Evolutionary conservation across 441 rosid genomes (phyloP), one percentile per base, ranked within the genome.

Genomic region (Gossypium gossypioides): DNA sequence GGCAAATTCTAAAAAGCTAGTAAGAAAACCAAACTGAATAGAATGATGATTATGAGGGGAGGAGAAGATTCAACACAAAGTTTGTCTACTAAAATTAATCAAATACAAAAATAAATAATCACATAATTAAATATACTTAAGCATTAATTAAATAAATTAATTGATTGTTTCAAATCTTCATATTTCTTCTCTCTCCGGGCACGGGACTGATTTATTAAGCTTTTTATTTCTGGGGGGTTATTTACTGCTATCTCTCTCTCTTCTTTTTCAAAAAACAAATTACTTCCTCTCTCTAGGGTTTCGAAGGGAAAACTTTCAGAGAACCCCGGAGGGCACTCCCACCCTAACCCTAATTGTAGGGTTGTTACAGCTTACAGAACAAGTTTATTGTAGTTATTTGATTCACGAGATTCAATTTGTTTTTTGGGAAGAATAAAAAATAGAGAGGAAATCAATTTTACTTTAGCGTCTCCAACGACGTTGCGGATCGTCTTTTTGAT

Each of bases 241-340:
- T 6, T 54, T 19, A 2, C 9, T 13, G 27, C 67, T 40, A 13
- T 71, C 57, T 18, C 72, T 66, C 7, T 56, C 61, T 52, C 61
- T 34, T 69, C 73, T 68, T 29, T 29, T 34, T 32, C 6, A 15
- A 37, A 25, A 13, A 56, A 48, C 40, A 34, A 34, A 6, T 34
- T 34, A 34, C 40, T 34, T 34, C 16, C 71, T 34, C 67, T 37
- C 77, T 84, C 80, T 78, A 82, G 83, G 85, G 84, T 82, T 82
- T 80, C 78, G 63, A 75, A 72, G 18, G 10, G 8, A 27, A 61
- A 13, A 34, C 34, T 74, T 52, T 56, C 71, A 51, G 52, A n/a
- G 27, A 8, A 59, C 2, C 25, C 5, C 15, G 3, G 54, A 6
- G 51, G 25, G 10, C 25, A 21, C 8, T 9, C 16, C 6, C 40